phyloP scores from a whole-genome alignment of 331 rosid species.

The Phaseolus coccineus region DNA sequence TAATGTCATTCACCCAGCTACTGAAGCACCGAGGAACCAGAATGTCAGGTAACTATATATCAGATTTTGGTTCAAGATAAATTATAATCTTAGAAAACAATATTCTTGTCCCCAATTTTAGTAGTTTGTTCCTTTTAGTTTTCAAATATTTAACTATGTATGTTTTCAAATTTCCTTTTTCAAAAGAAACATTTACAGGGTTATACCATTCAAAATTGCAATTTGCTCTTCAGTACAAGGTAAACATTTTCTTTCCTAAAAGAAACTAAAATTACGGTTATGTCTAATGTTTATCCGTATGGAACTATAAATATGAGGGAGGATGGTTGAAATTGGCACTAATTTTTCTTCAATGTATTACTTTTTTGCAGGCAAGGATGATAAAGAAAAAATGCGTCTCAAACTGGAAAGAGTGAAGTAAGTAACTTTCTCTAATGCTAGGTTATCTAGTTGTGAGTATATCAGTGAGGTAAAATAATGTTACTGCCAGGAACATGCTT shows the following conservation, averaged over 20 bases:
- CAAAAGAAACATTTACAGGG: not conserved
- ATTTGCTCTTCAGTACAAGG: not conserved
- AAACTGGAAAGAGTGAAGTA: slow-evolving; percentile 86
- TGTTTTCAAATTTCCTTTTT: not conserved
- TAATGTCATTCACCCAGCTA: slow-evolving; percentile 49
- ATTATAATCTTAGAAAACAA: slow-evolving; percentile 24
- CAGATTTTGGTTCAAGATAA: slow-evolving; percentile 22
- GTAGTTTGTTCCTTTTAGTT: not conserved
- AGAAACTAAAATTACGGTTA: not conserved
- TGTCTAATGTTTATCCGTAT: not conserved
- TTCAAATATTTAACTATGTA: not conserved
- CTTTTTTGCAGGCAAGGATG: slow-evolving; percentile 73
- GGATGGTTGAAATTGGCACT: slow-evolving; percentile 39
- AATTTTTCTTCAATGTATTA: slow-evolving; percentile 35
- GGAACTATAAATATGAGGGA: slow-evolving; percentile 14
- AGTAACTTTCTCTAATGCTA: slow-evolving; percentile 46
- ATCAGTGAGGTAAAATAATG: not conserved
- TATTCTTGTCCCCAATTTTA: not conserved
- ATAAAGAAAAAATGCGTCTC: slow-evolving; percentile 76
- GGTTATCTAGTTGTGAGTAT: not conserved
- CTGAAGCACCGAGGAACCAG: slow-evolving; percentile 47
- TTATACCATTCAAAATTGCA: not conserved
- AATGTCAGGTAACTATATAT: slow-evolving; percentile 57
- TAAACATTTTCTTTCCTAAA: not conserved
- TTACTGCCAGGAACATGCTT: slow-evolving; percentile 1